Evolutionary conservation across 2,329 filamentous ascomycete species (phyloP).

Genomic region (Colletotrichum tropicale): DNA sequence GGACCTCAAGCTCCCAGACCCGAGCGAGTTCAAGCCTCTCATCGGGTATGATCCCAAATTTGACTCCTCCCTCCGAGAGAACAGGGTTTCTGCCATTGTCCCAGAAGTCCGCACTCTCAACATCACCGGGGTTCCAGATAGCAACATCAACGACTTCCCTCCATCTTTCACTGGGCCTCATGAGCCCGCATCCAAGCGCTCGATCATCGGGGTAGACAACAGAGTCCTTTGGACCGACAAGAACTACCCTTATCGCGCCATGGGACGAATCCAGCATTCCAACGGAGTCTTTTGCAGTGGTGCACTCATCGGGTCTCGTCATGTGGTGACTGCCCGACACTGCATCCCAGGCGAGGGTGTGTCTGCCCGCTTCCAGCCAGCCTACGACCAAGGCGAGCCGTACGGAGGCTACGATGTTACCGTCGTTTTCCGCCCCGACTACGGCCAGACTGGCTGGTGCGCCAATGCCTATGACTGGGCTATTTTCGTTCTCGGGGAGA

Average conservation of each 20-base stretch:
- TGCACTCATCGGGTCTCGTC: slow-evolving; percentile 31
- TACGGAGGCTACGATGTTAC: slow-evolving; percentile 10
- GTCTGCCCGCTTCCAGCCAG: slow-evolving; percentile 26
- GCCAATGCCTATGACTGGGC: slow-evolving; percentile 27
- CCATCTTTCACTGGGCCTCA: neutral
- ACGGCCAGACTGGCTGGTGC: slow-evolving; percentile 9
- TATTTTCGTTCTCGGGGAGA: slow-evolving; percentile 27
- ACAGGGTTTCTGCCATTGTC: neutral
- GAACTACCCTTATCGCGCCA: slow-evolving; percentile 13
- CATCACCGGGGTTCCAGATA: neutral
- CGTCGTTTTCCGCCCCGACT: neutral
- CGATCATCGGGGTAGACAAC: slow-evolving; percentile 2
- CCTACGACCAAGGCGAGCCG: slow-evolving; percentile 25
- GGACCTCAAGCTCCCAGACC: neutral
- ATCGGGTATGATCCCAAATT: neutral
- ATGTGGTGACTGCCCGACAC: slow-evolving; percentile 30
- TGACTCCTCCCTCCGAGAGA: neutral
- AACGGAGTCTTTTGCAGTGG: slow-evolving; percentile 28
- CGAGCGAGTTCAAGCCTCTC: neutral
- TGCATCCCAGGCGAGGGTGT: slow-evolving; percentile 24
- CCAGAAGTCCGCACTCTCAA: neutral
- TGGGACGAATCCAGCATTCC: slow-evolving; percentile 24
- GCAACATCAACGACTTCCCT: neutral
- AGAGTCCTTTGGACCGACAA: slow-evolving; percentile 6
- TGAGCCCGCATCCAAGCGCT: neutral